Evolutionary conservation across 2,329 filamentous ascomycete species (phyloP).

Genomic region (Cladosporium sp.): DNA sequence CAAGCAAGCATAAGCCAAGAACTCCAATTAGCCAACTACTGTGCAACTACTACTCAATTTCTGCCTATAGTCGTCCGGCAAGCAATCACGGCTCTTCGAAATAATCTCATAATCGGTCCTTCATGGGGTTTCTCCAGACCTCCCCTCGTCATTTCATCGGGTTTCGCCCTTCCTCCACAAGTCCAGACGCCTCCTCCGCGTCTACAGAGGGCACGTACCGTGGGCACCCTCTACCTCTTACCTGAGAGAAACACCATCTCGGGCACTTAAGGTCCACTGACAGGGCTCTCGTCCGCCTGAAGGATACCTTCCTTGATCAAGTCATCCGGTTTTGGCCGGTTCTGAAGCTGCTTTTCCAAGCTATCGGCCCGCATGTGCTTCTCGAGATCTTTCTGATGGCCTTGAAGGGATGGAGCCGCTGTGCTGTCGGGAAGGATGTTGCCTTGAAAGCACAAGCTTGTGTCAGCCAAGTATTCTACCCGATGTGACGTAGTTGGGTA

Average conservation of each 20-base stretch:
- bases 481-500: neutral
- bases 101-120: conserved; percentile 6
- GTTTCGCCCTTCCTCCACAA: conserved; percentile 5
- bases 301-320: conserved; percentile 78
- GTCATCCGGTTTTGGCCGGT: conserved; percentile 70
- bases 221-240: conserved; percentile 1
- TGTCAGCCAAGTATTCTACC: neutral
- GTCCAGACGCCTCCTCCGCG: conserved; percentile 7
- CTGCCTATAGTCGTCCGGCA: neutral
- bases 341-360: conserved; percentile 80
- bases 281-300: conserved; percentile 33
- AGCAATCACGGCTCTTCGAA: neutral
- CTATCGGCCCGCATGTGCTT: conserved; percentile 83
- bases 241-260: conserved; percentile 6
- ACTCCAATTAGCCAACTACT: neutral
- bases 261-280: conserved; percentile 1
- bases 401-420: conserved; percentile 74
- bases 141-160: conserved; percentile 11
- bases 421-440: conserved; percentile 81
- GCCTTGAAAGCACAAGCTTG: conserved; percentile 46
- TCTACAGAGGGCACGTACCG: neutral
- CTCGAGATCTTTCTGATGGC: conserved; percentile 77
- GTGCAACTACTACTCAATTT: neutral
- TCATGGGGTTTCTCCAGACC: neutral
- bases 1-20: conserved; percentile 8